Evolutionary conservation across 2,329 filamentous ascomycete species (phyloP).

Genomic region (Chaetomium sp.): DNA sequence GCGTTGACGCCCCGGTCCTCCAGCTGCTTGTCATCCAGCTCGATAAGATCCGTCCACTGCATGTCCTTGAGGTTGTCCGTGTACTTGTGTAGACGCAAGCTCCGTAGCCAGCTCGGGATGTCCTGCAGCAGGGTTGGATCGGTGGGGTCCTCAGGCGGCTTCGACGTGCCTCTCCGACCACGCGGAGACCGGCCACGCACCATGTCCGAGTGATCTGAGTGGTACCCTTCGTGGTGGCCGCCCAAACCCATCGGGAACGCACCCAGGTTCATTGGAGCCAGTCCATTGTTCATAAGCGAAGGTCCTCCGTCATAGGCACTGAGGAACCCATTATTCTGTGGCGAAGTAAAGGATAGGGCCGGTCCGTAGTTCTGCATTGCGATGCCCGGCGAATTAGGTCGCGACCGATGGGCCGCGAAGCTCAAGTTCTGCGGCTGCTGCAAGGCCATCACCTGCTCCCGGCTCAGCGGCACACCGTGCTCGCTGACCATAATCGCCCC

Average conservation of each 20-base stretch:
- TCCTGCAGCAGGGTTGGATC: slow-evolving; percentile 88
- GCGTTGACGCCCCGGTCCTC: slow-evolving; percentile 94
- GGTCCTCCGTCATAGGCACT: slow-evolving; percentile 80
- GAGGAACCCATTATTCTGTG: slow-evolving; percentile 92
- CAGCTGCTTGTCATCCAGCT: slow-evolving; percentile 88
- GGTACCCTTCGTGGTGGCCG: slow-evolving; percentile 76
- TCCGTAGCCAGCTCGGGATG: slow-evolving; percentile 94
- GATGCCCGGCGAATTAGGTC: slow-evolving; percentile 86
- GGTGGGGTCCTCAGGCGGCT: slow-evolving; percentile 96
- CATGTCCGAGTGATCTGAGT: slow-evolving; percentile 93
- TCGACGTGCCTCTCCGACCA: slow-evolving; percentile 89
- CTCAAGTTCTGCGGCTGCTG: slow-evolving; percentile 53
- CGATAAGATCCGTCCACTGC: slow-evolving; percentile 91
- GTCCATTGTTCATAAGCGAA: slow-evolving; percentile 68
- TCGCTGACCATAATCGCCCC: slow-evolving; percentile 92
- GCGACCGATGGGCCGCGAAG: slow-evolving; percentile 73
- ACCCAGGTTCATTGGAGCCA: slow-evolving; percentile 70
- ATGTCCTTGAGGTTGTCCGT: slow-evolving; percentile 97
- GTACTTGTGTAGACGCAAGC: slow-evolving; percentile 95
- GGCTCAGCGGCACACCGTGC: slow-evolving; percentile 81
- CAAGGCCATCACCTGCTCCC: slow-evolving; percentile 81
- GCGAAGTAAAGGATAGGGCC: slow-evolving; percentile 77
- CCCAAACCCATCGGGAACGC: slow-evolving; percentile 65
- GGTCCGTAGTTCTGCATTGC: slow-evolving; percentile 71
- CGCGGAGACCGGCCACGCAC: slow-evolving; percentile 87